A percentile compares a stretch with the other conserved stretches of the same genome.
Evolutionary conservation across 768 basidiomycete genomes (phyloP).

Genomic region (Tephrocybe sp.): DNA sequence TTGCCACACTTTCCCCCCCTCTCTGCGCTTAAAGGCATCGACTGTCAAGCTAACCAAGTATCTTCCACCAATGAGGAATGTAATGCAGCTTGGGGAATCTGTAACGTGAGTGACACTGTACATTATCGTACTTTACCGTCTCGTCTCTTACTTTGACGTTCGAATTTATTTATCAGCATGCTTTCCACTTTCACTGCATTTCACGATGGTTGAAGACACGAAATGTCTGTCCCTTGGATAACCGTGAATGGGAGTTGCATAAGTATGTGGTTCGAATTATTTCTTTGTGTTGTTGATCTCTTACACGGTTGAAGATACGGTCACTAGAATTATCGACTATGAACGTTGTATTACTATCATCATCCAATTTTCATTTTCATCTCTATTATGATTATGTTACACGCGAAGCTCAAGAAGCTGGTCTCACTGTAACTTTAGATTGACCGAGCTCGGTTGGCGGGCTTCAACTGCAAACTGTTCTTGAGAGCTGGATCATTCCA

Average conservation of each 20-base stretch:
- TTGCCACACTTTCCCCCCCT: constrained; percentile 4
- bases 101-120: constrained; percentile 87
- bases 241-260: constrained; percentile 96
- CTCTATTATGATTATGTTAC: too few species aligned
- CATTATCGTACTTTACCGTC: too few species aligned
- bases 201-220: constrained; percentile 98
- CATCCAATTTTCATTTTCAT: too few species aligned
- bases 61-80: constrained; percentile 96
- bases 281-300: neutral
- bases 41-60: constrained; percentile 98
- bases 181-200: constrained; percentile 99
- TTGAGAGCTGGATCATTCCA: too few species aligned
- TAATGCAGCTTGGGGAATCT: constrained; percentile 98
- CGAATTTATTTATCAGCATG: constrained; percentile 56
- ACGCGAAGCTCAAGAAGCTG: too few species aligned
- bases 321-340: constrained; percentile 7
- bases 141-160: neutral
- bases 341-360: too few species aligned
- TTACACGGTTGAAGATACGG: constrained; percentile 10
- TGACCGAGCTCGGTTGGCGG: too few species aligned
- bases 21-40: constrained; percentile 70
- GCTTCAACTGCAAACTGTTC: too few species aligned
- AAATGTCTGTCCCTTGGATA: constrained; percentile 93
- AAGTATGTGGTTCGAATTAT: constrained; percentile 62
- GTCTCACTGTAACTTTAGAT: too few species aligned